Base-by-base conservation (phyloP, 1,284 basidiomycete genomes). In the Ustilago lituana region DNA sequence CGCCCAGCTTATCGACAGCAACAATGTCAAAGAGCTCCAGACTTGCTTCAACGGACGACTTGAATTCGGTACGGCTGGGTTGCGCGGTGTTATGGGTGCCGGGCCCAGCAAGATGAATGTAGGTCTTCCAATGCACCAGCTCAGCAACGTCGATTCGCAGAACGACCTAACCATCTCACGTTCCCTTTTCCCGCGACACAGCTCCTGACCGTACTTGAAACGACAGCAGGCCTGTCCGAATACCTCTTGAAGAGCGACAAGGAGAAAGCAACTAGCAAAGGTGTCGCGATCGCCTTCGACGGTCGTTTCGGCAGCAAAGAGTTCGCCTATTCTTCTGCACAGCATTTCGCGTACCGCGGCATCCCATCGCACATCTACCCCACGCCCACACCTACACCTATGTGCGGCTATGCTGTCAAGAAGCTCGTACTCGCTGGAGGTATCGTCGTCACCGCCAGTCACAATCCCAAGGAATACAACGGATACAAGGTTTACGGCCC, bases 281-380 rank as follows among this genome's bases (percentile, higher is more conserved):
- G 76, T n/a, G 76, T 78, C n/a, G 76, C 74, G 11, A 74, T 78
- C 38, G 76, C 74, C 15, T 78, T 76, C 38, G 76, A 78, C 20
- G 76, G 76, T 10, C 54, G 76, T 4, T 76, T 74, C 40, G 74
- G 74, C 32, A 71, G 65, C 51, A 72, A 62, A 20, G 57, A 66
- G 11, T 76, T 75, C 26, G 75, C 76, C 35, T 57, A 72, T 23
- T 39, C 64, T 15, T 74, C 76, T 17, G 70, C 76, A 4, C 66
- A 68, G 31, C 73, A 77, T 39, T 58, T 78, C 27, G 70, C 73
- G 5, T 57, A 53, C 20, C 54, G 52, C 3, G 74, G 73, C 29
- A 63, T 78, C 36, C 67, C 67, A 5, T 65, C 62, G 22, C 54
- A 49, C 32, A 71, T 77, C 53, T 78, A 68, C 22, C 58, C 60